Evolutionary conservation across 345 rosid species (phyloP).

Genomic region (Abelmoschus esculentus): DNA sequence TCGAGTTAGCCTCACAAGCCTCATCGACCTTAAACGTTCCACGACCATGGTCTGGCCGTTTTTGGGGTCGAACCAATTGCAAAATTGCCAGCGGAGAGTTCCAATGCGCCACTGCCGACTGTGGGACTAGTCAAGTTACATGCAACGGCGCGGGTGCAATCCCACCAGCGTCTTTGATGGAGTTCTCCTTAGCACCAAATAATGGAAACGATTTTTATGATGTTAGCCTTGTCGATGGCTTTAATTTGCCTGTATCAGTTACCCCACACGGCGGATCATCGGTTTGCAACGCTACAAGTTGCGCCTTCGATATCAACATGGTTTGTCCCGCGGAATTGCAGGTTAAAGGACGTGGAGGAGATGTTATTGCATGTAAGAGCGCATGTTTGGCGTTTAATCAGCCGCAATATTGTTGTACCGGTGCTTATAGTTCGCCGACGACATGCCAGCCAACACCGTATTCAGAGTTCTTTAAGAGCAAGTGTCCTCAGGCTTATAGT

Average conservation of each 20-base stretch:
- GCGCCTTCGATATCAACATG: slow-evolving; percentile 23
- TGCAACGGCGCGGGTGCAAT: slow-evolving; percentile 31
- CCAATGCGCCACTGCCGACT: slow-evolving; percentile 39
- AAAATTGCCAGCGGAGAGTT: slow-evolving; percentile 19
- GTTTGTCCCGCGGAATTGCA: slow-evolving; percentile 40
- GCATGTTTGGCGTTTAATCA: slow-evolving; percentile 26
- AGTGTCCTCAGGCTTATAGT: slow-evolving; percentile 58
- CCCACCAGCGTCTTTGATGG: slow-evolving; percentile 37
- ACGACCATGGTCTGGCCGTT: slow-evolving; percentile 30
- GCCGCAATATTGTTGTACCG: slow-evolving; percentile 42
- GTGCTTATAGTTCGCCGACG: slow-evolving; percentile 11
- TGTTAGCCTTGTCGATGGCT: slow-evolving; percentile 18
- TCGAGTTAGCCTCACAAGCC: slow-evolving; percentile 30
- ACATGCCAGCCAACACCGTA: slow-evolving; percentile 27
- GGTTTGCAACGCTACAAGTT: slow-evolving; percentile 11
- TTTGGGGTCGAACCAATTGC: slow-evolving; percentile 53
- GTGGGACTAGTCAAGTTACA: slow-evolving; percentile 30
- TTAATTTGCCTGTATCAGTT: slow-evolving; percentile 39
- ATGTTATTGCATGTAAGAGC: slow-evolving; percentile 25
- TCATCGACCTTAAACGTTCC: slow-evolving; percentile 11
- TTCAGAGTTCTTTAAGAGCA: slow-evolving; percentile 34
- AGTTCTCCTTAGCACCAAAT: slow-evolving; percentile 22
- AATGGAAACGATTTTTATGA: slow-evolving; percentile 35
- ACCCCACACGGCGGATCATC: slow-evolving; percentile 51
- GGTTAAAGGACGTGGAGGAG: slow-evolving; percentile 3